phyloP scores from a whole-genome alignment of 2,329 filamentous ascomycete genomes.

The Arachnopeziza araneosa region DNA sequence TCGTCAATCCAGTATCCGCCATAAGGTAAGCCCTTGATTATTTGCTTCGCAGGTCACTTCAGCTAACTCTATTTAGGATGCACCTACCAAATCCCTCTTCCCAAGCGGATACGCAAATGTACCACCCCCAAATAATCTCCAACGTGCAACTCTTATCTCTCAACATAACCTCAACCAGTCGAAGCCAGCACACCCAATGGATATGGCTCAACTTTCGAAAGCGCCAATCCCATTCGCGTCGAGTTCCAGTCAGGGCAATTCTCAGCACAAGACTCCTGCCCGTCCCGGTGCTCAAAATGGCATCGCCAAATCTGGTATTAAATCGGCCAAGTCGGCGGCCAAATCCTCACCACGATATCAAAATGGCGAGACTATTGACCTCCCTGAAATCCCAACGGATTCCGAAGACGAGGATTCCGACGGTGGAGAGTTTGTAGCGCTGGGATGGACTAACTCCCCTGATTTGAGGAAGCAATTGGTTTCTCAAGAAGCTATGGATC shows the following conservation, averaged over 20 bases:
- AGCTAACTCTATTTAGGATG: constrained; percentile 46
- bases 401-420: constrained; percentile 66
- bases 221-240: constrained; percentile 87
- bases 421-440: constrained; percentile 55
- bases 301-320: constrained; percentile 44
- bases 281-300: constrained; percentile 42
- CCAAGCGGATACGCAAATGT: constrained; percentile 56
- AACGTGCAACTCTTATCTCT: constrained; percentile 56
- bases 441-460: constrained; percentile 85
- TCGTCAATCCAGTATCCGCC: constrained; percentile 65
- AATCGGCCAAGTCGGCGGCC: constrained; percentile 55
- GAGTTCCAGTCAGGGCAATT: constrained; percentile 49
- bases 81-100: constrained; percentile 54
- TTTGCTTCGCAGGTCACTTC: background rate
- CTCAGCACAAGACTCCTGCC: constrained; percentile 62
- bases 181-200: constrained; percentile 63
- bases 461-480: constrained; percentile 70
- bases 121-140: constrained; percentile 37
- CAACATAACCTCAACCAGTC: constrained; percentile 60
- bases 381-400: constrained; percentile 94
- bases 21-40: constrained; percentile 25
- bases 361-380: constrained; percentile 82
- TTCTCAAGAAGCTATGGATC: constrained; percentile 80
- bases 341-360: constrained; percentile 79
- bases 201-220: constrained; percentile 83